Base-by-base conservation (phyloP, 2,329 filamentous ascomycete species). In the Falciphora oryzae region DNA sequence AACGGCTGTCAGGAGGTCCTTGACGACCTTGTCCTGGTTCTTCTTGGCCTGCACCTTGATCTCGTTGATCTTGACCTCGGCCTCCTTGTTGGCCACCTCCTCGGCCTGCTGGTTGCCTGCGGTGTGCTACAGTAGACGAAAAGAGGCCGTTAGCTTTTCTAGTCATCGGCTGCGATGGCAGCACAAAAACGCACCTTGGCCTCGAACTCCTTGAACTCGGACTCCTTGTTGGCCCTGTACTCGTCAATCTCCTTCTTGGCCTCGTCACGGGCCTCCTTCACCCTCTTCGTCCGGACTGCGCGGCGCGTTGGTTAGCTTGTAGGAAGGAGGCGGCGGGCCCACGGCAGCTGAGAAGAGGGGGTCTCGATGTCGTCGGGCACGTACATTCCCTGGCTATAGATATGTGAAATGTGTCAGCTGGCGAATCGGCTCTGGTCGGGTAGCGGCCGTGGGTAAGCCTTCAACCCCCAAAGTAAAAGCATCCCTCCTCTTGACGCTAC, bases 161-260 rank as follows among this genome's bases (percentile, higher is more conserved):
- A 22, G n/a, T 18, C 7, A 32, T 28, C 50, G 22, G n/a, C 28
- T 1, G 31, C 59, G 7, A 35, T 59, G 7, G n/a, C 8, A 16
- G 25, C 57, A 60, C 59, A 57, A n/a, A 31, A 58, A 32, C 73
- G 60, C 75, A 85, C 83, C 80, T 86, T 81, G 68, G 92, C 85
- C 82, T 98, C 93, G 73, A 96, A 98, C 75, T 90, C 89, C 83
- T 95, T 94, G 82, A 93, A 98, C 78, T 98, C 94, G 50, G 91
- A 85, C 74, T 99, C 95, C 82, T 97, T 99, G 72, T 89, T 80
- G 73, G 89, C 86, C 76, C 89, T 88, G 83, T 99, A 98, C 65
- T 92, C 90, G 70, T 97, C 91, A 74, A 99, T 97, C 78, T 99
- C 94, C 80, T 96, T 96, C 81, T 97, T 96, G 68, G 95, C 95